Conservation (phyloP, 1,284 basidiomycete species). For the Apiotrichum brassicae region DNA sequence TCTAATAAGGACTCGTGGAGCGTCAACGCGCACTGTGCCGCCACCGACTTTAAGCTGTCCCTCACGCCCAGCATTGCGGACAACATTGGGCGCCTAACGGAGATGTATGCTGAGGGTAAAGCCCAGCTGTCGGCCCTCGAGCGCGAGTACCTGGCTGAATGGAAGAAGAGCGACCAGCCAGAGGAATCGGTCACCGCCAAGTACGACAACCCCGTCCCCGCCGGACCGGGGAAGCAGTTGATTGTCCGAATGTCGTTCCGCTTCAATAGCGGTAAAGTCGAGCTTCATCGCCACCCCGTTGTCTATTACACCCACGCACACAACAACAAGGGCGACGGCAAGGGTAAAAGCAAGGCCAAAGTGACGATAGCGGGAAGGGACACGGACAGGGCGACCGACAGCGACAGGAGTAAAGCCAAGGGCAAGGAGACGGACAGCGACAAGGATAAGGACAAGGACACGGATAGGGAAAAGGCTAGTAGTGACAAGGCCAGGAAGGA, state of each 20-base stretch:
- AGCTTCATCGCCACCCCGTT: slow-evolving; percentile 31
- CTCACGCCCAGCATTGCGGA: slow-evolving; percentile 74
- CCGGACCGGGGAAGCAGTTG: slow-evolving; percentile 11
- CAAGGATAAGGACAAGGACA: too few relatives aligned
- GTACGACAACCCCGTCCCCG: slow-evolving; percentile 20
- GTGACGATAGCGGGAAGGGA: too few relatives aligned
- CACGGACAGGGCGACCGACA: too few relatives aligned
- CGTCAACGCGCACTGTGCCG: slow-evolving; percentile 62
- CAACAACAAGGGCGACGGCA: neutral
- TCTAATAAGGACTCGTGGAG: slow-evolving; percentile 55
- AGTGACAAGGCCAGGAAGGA: neutral
- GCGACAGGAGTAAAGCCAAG: too few relatives aligned
- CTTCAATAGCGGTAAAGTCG: slow-evolving; percentile 64
- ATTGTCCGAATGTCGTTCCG: slow-evolving; percentile 65
- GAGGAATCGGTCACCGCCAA: slow-evolving; percentile 21
- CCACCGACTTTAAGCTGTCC: slow-evolving; percentile 79
- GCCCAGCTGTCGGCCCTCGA: slow-evolving; percentile 63
- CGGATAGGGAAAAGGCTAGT: slow-evolving; percentile 1
- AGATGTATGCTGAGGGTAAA: slow-evolving; percentile 77
- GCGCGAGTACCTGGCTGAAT: slow-evolving; percentile 44
- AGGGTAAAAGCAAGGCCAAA: neutral
- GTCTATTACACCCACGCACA: neutral
- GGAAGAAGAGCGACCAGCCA: slow-evolving; percentile 16
- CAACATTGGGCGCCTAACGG: slow-evolving; percentile 70
- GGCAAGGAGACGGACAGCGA: too few relatives aligned